A percentile compares a stretch with the other conserved stretches of the same genome.
phyloP scores from a whole-genome alignment of 2,329 filamentous ascomycete species.

The Paramyrothecium sp. region DNA sequence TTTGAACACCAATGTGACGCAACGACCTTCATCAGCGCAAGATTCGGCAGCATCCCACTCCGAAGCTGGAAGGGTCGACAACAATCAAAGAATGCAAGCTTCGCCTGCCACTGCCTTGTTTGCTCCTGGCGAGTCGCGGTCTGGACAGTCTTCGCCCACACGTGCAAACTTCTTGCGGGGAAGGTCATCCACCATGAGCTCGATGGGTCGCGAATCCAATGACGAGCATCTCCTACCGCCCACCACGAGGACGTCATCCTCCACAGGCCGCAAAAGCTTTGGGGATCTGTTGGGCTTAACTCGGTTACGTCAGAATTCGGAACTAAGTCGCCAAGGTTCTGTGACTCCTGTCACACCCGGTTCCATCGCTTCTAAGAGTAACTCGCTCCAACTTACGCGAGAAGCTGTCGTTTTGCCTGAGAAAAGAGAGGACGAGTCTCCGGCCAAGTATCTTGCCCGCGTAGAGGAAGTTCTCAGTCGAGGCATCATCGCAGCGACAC shows the following conservation, averaged over 20 bases:
- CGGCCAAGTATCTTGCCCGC: conserved; percentile 82
- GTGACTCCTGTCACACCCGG: conserved; percentile 67
- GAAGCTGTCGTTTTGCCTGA: conserved; percentile 73
- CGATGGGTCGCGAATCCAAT: conserved; percentile 69
- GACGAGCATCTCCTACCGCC: conserved; percentile 69
- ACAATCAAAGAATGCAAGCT: conserved; percentile 16
- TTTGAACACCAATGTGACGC: conserved; percentile 31
- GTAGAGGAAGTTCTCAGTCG: conserved; percentile 78
- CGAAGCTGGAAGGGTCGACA: conserved; percentile 15
- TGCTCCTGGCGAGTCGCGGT: conserved; percentile 35
- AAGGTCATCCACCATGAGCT: conserved; percentile 88
- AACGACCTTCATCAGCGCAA: conserved; percentile 33
- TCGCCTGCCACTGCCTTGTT: conserved; percentile 52
- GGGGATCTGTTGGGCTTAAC: conserved; percentile 81
- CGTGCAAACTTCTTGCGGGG: conserved; percentile 63
- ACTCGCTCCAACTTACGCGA: conserved; percentile 75
- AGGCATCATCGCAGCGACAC: conserved; percentile 77
- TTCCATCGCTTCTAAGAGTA: conserved; percentile 72
- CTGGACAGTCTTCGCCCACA: conserved; percentile 67
- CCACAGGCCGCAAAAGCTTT: conserved; percentile 90
- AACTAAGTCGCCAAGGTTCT: conserved; percentile 69
- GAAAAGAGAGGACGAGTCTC: conserved; percentile 82
- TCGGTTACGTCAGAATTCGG: conserved; percentile 79
- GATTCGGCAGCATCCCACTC: conserved; percentile 21
- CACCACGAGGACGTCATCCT: conserved; percentile 75